Evolutionary conservation across 1,284 basidiomycete genomes (phyloP), one percentile per base, ranked within the genome.

Genomic region (Tylopilus sp.): DNA sequence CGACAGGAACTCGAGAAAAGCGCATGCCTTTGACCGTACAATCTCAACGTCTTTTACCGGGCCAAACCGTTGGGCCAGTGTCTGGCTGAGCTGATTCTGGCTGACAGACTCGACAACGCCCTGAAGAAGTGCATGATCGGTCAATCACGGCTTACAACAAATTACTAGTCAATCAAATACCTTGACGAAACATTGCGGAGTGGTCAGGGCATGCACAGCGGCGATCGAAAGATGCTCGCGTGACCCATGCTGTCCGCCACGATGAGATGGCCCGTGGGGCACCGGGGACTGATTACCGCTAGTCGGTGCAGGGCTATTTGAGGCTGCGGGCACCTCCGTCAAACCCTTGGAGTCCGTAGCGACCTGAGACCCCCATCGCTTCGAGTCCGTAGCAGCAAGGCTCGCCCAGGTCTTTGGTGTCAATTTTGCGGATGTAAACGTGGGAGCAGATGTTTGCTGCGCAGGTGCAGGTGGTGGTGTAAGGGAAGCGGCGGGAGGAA

Each of bases 41-140:
- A 97, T 86, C 69, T 97, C 93, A 41, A 93, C 72, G 43, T 94
- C 91, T 69, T 89, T 91, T 64, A 97, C 78, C 4, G 85, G 77
- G 6, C 95, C 95, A 68, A 97, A 97, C 40, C 84, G 82, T 30
- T 74, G 61, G 6, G 75, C 73, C 25, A 97, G 79, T 10, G 76
- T 72, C 21, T 71, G 70, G 41, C 70, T 74, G 29, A 98, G 77
- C 1, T 79, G 74, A 16, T 70, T 59, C 46, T 84, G 78, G 49
- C 83, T 75, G 36, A 97, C 76, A 21, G 78, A 73, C 55, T 96
- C 91, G n/a, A 79, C 75, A 1, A 91, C 84, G 56, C 84, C 83
- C 79, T 89, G 48, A 6, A 21, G 47, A 29, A 28, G 3, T 44
- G 3, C 3, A 15, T 29, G 23, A 19, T 52, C 5, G 7, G 54